These are phyloP conservation scores for Fragilaria radians DNA, from an alignment of 108 stramenopile genomes.

Conservation along the genomic window DNA sequence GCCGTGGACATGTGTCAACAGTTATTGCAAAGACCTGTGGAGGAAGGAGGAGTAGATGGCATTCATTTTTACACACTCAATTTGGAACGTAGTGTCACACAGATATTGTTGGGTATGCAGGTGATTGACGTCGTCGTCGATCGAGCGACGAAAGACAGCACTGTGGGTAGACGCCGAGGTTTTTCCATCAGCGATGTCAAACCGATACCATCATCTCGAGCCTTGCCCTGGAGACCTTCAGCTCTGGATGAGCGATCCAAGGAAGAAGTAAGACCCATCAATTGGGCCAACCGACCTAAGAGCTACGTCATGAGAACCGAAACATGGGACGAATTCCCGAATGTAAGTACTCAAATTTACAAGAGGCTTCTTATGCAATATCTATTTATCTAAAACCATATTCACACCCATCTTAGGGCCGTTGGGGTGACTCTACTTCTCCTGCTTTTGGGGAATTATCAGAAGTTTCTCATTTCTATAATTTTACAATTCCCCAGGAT, in stretches of 20 bases:
- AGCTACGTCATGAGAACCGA: slow-evolving; percentile 91
- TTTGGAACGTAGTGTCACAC: slow-evolving; percentile 79
- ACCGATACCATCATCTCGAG: slow-evolving; percentile 16
- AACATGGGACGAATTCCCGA: slow-evolving; percentile 96
- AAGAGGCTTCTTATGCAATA: too few relatives aligned
- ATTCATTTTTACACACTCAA: slow-evolving; percentile 97
- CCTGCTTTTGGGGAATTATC: slow-evolving; percentile 94
- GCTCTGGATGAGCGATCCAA: slow-evolving; percentile 55
- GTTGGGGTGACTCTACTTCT: slow-evolving; percentile 89
- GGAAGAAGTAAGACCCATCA: slow-evolving; percentile 94
- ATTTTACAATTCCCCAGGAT: slow-evolving; percentile 69
- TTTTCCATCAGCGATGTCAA: slow-evolving; percentile 16
- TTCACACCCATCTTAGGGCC: slow-evolving; percentile 6
- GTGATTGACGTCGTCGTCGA: slow-evolving; percentile 18
- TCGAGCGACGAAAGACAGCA: slow-evolving; percentile 1
- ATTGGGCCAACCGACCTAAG: slow-evolving; percentile 96
- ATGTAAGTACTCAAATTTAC: slow-evolving; percentile 31
- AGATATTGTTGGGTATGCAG: slow-evolving; percentile 57
- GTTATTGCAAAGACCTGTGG: slow-evolving; percentile 29
- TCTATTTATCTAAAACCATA: too few relatives aligned
- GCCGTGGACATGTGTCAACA: slow-evolving; percentile 72
- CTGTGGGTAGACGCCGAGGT: neutral
- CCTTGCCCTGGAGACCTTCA: slow-evolving; percentile 76
- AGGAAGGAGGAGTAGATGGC: slow-evolving; percentile 51
- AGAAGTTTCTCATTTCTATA: slow-evolving; percentile 82